These are phyloP conservation scores for Immersiporthe knoxdaviesiana DNA, from an alignment of 2,329 filamentous ascomycete genomes.

Conservation along the genomic window DNA sequence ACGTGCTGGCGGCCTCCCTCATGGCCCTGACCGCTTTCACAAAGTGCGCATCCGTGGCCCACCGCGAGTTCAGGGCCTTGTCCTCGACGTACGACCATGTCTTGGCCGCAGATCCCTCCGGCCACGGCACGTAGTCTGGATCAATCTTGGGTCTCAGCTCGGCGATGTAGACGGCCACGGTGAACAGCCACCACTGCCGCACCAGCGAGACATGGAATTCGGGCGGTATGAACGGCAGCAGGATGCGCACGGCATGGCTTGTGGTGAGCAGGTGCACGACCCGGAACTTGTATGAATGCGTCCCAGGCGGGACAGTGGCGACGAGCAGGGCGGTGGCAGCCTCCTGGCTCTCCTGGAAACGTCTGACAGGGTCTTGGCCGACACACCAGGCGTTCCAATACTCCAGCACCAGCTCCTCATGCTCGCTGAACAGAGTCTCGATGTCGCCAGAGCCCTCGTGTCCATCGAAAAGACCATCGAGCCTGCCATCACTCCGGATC, in stretches of 20 bases:
- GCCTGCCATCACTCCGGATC: constrained; percentile 68
- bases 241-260: constrained; percentile 83
- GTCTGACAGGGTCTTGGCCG: constrained; percentile 63
- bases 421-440: constrained; percentile 66
- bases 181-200: constrained; percentile 87
- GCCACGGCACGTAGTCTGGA: constrained; percentile 59
- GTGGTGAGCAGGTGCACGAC: constrained; percentile 80
- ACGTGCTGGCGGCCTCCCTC: constrained; percentile 73
- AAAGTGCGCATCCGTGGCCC: constrained; percentile 77
- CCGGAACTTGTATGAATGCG: constrained; percentile 79
- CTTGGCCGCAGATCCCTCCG: constrained; percentile 62
- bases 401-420: constrained; percentile 73
- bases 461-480: constrained; percentile 65
- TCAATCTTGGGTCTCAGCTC: constrained; percentile 75
- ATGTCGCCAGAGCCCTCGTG: constrained; percentile 65
- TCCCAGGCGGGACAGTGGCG: constrained; percentile 58
- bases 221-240: constrained; percentile 76
- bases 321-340: constrained; percentile 65
- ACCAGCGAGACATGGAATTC: constrained; percentile 75
- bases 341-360: constrained; percentile 74
- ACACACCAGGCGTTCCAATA: constrained; percentile 92
- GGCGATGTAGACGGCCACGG: constrained; percentile 75
- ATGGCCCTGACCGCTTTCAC: constrained; percentile 80
- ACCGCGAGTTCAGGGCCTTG: constrained; percentile 69
- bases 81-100: constrained; percentile 78